Conservation (phyloP, 306 rosid species). For the Cucurbita ficifolia region DNA sequence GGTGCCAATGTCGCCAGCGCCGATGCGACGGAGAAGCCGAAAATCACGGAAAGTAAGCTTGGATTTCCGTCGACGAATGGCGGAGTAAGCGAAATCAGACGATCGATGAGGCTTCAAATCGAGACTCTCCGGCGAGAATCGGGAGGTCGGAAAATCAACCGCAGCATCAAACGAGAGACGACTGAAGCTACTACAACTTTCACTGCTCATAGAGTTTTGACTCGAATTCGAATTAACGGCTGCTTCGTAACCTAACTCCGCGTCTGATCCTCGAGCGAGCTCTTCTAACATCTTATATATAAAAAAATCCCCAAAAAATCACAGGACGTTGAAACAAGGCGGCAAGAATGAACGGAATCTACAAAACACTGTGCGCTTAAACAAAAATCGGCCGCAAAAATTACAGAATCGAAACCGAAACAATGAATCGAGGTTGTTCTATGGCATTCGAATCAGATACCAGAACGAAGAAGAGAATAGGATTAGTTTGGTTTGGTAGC, state of each 20-base stretch:
- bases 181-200: conserved; percentile 83
- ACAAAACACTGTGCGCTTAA: not conserved
- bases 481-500: not conserved
- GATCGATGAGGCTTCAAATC: conserved; percentile 78
- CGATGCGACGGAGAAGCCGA: conserved; percentile 62
- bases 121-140: conserved; percentile 32
- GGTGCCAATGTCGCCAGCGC: conserved; percentile 89
- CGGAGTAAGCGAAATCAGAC: conserved; percentile 80
- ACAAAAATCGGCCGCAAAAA: not conserved
- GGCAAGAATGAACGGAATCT: not conserved
- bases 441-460: not conserved
- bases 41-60: conserved; percentile 70
- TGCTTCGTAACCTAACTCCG: conserved; percentile 33
- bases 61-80: conserved; percentile 44
- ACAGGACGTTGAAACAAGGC: not conserved
- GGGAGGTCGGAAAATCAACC: conserved; percentile 9
- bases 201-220: conserved; percentile 70
- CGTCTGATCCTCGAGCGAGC: conserved; percentile 43
- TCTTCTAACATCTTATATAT: conserved; percentile 39
- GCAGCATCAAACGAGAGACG: conserved; percentile 71
- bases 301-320: not conserved
- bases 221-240: conserved; percentile 48
- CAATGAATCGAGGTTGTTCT: not conserved
- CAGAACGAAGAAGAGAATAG: not conserved
- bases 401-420: not conserved